Evolutionary conservation across 164 flowering plant genomes (phyloP), one percentile per base, ranked within the genome.

Genomic region (Stephania cephalantha): DNA sequence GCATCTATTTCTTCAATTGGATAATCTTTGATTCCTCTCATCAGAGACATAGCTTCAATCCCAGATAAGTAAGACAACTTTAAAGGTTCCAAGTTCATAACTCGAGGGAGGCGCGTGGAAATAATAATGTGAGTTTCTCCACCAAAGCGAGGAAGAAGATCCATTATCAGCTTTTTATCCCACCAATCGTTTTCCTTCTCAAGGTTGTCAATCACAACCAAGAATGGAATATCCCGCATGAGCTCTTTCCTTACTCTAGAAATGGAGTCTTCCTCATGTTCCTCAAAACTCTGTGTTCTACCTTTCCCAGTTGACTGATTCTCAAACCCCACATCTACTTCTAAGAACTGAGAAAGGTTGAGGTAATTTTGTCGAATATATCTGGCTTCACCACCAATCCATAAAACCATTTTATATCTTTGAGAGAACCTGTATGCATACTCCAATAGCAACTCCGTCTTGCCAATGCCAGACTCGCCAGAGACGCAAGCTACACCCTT

Each of bases 161-260:
- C 98, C 98, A 95, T 93, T 52, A 95, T 78, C 45, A 81, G 86
- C 79, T 88, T 87, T 68, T 84, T 88, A 73, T 93, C 97, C 97
- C 99, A 95, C 97, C 96, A 93, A 77, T 95, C 99, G 81, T 91
- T 92, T 80, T 95, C 99, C 69, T 85, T 87, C 82, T 95, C 99
- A 70, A 95, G 79, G 81, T 93, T 95, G 82, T 95, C 99, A 71
- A 95, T 91, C 66, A 95, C 76, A 44, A 95, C 86, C 81, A 95
- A 70, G 85, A 85, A 92, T 3, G 99, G 97, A n/a, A 93, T 88
- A 79, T 90, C 93, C 75, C 97, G 82, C 93, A 92, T 89, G n/a
- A 95, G 89, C 81, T 93, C 98, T 76, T 85, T 89, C 42, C 96
- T 86, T 63, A 95, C 83, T 77, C 90, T 83, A 35, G 85, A 85